phyloP scores from a whole-genome alignment of 2,329 filamentous ascomycete genomes.

The Scedosporium boydii region DNA sequence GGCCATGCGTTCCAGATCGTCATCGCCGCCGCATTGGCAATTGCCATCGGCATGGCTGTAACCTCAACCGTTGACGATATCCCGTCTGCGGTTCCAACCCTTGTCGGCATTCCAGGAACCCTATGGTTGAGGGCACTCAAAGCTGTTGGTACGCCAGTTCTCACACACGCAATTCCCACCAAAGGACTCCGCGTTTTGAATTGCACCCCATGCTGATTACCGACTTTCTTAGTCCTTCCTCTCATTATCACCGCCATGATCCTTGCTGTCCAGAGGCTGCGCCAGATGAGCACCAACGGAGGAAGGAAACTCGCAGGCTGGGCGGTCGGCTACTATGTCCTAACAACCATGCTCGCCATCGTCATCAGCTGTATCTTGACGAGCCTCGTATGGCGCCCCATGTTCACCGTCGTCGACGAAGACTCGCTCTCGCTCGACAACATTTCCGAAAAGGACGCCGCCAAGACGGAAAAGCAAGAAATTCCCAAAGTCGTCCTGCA shows the following conservation, averaged over 20 bases:
- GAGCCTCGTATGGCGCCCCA: slow-evolving; percentile 34
- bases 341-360: slow-evolving; percentile 40
- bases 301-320: slow-evolving; percentile 34
- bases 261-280: slow-evolving; percentile 37
- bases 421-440: slow-evolving; percentile 19
- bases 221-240: slow-evolving; percentile 30
- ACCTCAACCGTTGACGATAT: slow-evolving; percentile 30
- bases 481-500: slow-evolving; percentile 34
- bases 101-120: slow-evolving; percentile 37
- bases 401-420: slow-evolving; percentile 28
- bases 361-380: slow-evolving; percentile 35
- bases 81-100: slow-evolving; percentile 27
- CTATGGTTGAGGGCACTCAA: slow-evolving; percentile 40
- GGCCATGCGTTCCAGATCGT: slow-evolving; percentile 41
- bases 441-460: slow-evolving; percentile 6
- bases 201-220: not conserved
- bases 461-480: slow-evolving; percentile 17
- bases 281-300: slow-evolving; percentile 29
- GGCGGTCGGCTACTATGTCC: slow-evolving; percentile 39
- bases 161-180: not conserved
- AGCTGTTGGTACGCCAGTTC: slow-evolving; percentile 30
- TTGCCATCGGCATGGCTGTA: slow-evolving; percentile 38
- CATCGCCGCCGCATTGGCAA: slow-evolving; percentile 34
- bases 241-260: slow-evolving; percentile 43
- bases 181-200: not conserved